Conservation (phyloP, 192 early-diverging fungal genomes). For the Funneliformis mosseae region DNA sequence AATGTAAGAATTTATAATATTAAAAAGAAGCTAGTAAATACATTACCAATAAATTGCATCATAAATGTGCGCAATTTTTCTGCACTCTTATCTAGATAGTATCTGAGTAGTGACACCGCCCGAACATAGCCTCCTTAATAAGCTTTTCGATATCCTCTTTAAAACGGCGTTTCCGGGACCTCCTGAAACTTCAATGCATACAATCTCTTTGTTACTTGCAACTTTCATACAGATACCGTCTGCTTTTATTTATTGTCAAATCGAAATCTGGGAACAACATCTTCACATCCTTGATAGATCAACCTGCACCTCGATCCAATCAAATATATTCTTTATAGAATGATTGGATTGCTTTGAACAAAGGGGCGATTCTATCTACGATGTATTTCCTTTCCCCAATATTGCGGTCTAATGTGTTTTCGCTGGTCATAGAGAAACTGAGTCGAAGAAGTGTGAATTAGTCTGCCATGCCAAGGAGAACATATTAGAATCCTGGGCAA, state of each 20-base stretch:
- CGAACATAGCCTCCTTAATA: slow-evolving; percentile 30
- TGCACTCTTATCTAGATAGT: slow-evolving; percentile 28
- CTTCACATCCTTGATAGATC: slow-evolving; percentile 14
- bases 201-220: slow-evolving; percentile 19
- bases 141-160: slow-evolving; percentile 30
- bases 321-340: slow-evolving; percentile 31
- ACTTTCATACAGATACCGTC: slow-evolving; percentile 20
- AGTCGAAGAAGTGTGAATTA: slow-evolving; percentile 18
- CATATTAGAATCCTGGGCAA: too few relatives aligned
- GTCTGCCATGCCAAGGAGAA: not conserved
- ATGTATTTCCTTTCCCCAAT: slow-evolving; percentile 23
- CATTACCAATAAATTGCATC: slow-evolving; percentile 32
- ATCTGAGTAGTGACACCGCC: slow-evolving; percentile 6
- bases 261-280: slow-evolving; percentile 27
- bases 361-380: slow-evolving; percentile 18
- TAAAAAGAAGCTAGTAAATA: slow-evolving; percentile 13
- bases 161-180: not conserved
- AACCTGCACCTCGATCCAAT: slow-evolving; percentile 27
- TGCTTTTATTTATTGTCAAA: slow-evolving; percentile 21
- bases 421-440: slow-evolving; percentile 21
- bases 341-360: slow-evolving; percentile 31
- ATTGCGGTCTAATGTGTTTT: slow-evolving; percentile 13
- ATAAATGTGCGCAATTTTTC: slow-evolving; percentile 14
- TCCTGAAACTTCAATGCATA: slow-evolving; percentile 23
- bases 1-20: slow-evolving; percentile 17